These are phyloP conservation scores for Cordia subcordata DNA, from an alignment of 257 asterid genomes.

Conservation along the genomic window DNA sequence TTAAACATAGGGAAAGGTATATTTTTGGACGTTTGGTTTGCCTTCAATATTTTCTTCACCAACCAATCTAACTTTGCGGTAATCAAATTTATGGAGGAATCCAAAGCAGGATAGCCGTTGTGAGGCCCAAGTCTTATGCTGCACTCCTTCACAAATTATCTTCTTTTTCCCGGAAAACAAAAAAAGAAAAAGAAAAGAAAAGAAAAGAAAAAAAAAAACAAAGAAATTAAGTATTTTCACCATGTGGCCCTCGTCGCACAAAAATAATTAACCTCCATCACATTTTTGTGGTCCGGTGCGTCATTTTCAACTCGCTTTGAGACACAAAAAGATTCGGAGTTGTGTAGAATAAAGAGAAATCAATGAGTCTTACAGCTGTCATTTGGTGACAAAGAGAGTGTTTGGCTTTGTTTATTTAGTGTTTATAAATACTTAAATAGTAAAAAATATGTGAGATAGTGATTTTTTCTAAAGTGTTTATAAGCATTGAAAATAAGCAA, in stretches of 20 bases:
- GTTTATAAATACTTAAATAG: too few species aligned
- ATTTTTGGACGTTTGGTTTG: neutral
- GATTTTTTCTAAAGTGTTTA: too few species aligned
- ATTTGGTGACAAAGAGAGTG: too few species aligned
- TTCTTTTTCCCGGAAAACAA: neutral
- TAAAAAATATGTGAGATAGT: too few species aligned
- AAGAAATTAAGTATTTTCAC: neutral
- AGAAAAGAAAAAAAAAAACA: neutral
- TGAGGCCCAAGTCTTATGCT: neutral
- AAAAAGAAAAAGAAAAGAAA: neutral
- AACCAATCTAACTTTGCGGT: neutral
- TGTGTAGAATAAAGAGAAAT: too few species aligned
- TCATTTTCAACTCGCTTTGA: neutral
- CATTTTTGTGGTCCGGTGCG: neutral
- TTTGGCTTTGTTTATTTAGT: too few species aligned
- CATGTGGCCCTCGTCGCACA: neutral
- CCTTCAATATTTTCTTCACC: neutral
- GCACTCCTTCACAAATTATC: neutral
- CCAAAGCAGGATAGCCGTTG: neutral
- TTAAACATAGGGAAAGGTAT: too few species aligned
- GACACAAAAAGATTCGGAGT: too few species aligned
- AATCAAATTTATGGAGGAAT: slow-evolving; percentile 3
- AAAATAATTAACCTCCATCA: slow-evolving; percentile 2
- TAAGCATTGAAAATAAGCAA: too few species aligned
- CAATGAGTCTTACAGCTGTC: too few species aligned